Conservation (phyloP, 2,329 filamentous ascomycete genomes). For the Xylariaceae sp. region DNA sequence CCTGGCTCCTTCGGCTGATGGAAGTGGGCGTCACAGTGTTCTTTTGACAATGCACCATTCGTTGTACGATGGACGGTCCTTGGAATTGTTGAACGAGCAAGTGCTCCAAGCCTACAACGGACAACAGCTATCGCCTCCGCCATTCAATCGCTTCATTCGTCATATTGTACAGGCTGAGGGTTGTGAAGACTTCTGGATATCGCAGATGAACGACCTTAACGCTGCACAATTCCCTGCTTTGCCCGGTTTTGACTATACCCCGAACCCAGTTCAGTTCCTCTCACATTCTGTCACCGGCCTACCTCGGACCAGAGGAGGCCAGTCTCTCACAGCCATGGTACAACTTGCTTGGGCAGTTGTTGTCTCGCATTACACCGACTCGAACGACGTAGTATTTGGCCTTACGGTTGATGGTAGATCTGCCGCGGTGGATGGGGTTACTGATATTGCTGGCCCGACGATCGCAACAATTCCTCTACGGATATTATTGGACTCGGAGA, state of each 20-base stretch:
- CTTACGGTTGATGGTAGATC: conserved; percentile 3
- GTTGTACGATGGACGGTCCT: conserved; percentile 10
- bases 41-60: conserved; percentile 10
- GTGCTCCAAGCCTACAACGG: neutral
- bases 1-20: neutral
- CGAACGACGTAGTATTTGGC: conserved; percentile 10
- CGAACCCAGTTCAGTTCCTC: conserved; percentile 3
- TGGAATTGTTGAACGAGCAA: conserved; percentile 3
- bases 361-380: conserved; percentile 6
- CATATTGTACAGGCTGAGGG: neutral
- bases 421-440: conserved; percentile 3
- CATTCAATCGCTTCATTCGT: conserved; percentile 9
- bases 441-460: conserved; percentile 7
- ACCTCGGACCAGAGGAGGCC: neutral
- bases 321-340: conserved; percentile 9
- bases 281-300: neutral
- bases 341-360: conserved; percentile 10
- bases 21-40: neutral
- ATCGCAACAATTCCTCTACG: conserved; percentile 9
- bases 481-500: neutral
- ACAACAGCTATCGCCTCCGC: neutral
- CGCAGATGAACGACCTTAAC: neutral
- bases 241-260: conserved; percentile 3
- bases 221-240: conserved; percentile 3
- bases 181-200: neutral